Evolutionary conservation across 345 rosid species (phyloP), one percentile per base, ranked within the genome.

Genomic region (Camelina laxa): DNA sequence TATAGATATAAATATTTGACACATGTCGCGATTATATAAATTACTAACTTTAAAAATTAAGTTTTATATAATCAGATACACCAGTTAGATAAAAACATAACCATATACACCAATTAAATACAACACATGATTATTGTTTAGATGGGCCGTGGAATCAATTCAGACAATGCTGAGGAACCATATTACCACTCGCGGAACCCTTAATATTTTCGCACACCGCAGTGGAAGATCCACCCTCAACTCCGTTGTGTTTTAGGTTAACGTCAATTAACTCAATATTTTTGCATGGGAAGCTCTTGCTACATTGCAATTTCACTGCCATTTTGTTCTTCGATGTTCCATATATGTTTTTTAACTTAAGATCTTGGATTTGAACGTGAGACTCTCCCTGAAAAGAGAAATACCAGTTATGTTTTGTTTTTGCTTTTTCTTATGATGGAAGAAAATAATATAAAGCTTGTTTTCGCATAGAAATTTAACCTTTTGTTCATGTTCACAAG

Each of bases 301-400:
- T 81, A 57, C 84, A 81, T 13, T 75, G 60, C 8, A 83, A 9
- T 5, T 72, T 59, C 11, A 83, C 53, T 17, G 84, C 86, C 12
- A 68, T 77, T 60, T 72, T 48, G 9, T 61, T 21, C 7, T 7
- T 51, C 3, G 84, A 81, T 0, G 84, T 75, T 14, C 84, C 84
- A 76, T 76, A 11, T 7, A 79, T 72, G 72, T 83, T 78, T 10
- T 39, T 75, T 61, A 67, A 60, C 21, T 44, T 80, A 2, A 83
- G 7, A 15, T 75, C 72, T 51, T 42, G 45, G 17, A 83, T 80
- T 9, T 80, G 82, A 45, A 83, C 79, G 12, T 75, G 84, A 8
- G 84, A 83, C 6, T 73, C 75, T 16, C 72, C 65, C 82, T 83
- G 17, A 1, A 64, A 64, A 48, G 49, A 0, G 21, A 53, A 63